Evolutionary conservation across 208 protist genomes (phyloP), one percentile per base, ranked within the genome.

Genomic region (Trichomonas gallinae): DNA sequence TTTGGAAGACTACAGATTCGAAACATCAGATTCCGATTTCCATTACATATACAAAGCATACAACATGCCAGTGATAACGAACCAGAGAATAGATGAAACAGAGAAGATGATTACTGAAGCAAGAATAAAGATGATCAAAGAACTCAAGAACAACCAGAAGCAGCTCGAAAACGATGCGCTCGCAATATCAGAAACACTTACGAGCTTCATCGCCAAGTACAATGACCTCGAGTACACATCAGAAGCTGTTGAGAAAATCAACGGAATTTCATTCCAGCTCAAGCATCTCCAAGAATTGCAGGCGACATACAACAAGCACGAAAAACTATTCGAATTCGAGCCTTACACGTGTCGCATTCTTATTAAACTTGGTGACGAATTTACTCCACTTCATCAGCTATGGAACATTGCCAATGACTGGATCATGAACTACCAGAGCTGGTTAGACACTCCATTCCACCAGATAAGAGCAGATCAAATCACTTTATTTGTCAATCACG

Each of bases 241-340:
- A n/a, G 83, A 89, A 89, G 83, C 83, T 44, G 83, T 89, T 31
- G 83, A 89, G 23, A 34, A 89, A 46, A 40, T 89, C 17, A 89
- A 89, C 46, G 83, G 15, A 89, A 89, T 89, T 46, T 40, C 31
- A n/a, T 44, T 40, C 8, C 31, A 46, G 40, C 40, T 89, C 4
- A 34, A 89, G 26, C 31, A 89, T 89, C 40, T 89, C 8, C 17
- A 44, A 36, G 17, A 89, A 46, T 89, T 89, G 15, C 83, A 89
- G 46, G 15, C 3, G 4, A 46, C 17, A n/a, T 89, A 89, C 15
- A 89, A 89, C 38, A 46, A 34, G 17, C 83, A 89, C 46, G 83
- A 89, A 89, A 89, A 89, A 46, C 8, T 89, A 13, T 89, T 89
- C 83, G 38, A 89, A 89, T 89, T 89, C 38, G 83, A 89, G 23